Base-by-base conservation (phyloP, 2,329 filamentous ascomycete species). In the Talaromyces sp. region DNA sequence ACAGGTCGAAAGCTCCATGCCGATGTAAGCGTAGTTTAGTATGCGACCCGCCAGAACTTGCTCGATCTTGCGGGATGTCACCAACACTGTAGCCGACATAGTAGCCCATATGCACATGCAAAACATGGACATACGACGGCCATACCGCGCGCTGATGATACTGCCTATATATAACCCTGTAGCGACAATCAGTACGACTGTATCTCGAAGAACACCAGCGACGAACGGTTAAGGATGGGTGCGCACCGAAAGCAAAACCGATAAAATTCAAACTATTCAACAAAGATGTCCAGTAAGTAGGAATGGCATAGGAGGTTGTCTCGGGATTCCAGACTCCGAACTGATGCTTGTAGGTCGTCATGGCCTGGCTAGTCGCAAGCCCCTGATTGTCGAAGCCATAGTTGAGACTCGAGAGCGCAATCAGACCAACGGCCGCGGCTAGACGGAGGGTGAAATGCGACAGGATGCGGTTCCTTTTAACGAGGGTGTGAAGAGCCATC, bases 301-400 rank as follows among this genome's bases (percentile, higher is more conserved):
- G 69, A 2, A 80, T 66, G 1, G 62, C 62, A 39, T 75, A 79
- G 2, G 63, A 61, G 1, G 69, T 67, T 2, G 60, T 66, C 52
- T 66, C 52, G 7, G 66, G 39, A 43, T 77, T 65, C 33, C 68
- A 74, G 2, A 69, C 67, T 0, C 78, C 77, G 59, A 79, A 79
- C 22, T 77, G 71, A 25, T 67, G 70, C 6, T 70, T 70, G 61
- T 77, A 80, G 1, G 74, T 61, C 13, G 72, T 68, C 78, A 80
- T 80, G 2, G 78, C 74, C 67, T 79, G 77, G 0, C 74, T 77
- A 0, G 72, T 75, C 0, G 75, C 71, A 58, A 78, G 78, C 0
- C 71, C 78, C 54, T 77, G 74, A 49, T 79, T 77, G 61, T 80
- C 78, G 19, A 80, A 78, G 33, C 78, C 77, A 73, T 78, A 80